Evolutionary conservation across 768 basidiomycete species (phyloP), one percentile per base, ranked within the genome.

Genomic region (Lactifluus pinguis): DNA sequence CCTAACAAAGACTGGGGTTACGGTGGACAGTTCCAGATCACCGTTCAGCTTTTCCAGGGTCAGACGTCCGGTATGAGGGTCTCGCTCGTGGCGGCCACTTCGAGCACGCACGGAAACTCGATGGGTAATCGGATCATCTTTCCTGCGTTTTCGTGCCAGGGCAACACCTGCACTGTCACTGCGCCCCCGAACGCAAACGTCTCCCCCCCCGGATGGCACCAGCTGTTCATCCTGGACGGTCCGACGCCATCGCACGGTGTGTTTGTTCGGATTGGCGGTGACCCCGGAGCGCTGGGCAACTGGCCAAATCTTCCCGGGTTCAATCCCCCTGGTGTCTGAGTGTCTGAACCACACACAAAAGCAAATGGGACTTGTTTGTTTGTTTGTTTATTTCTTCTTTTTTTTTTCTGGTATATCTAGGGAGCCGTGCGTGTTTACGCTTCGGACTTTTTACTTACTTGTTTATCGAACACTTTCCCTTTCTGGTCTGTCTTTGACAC

Each of bases 191-290:
- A 89, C 66, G 73, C 80, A 9, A 74, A 74, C 63, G 75, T 91
- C 10, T 82, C 80, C 17, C 88, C 89, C 15, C 89, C 89, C 0
- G 86, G 83, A 5, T 91, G 89, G 84, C 81, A 84, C 58, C 85
- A 87, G 69, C 68, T 92, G 10, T 92, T 86, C 69, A 76, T 92
- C 49, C 75, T 92, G 32, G 88, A 90, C 55, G 87, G 87, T 1
- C 84, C 87, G 32, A 89, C 87, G 4, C 89, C 90, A 3, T 89
- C 86, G 29, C 80, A 83, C 64, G 86, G 87, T 17, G 71, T 76
- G 11, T 89, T 86, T 83, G 80, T 92, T 13, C 81, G 88, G 30
- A 86, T 92, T 53, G 89, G 89, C 19, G 87, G 86, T 0, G 90
- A 92, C 68, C 89, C 88, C 0, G 78, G 76, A 0, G 25, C 75